A percentile compares a stretch with the other conserved stretches of the same genome.
Evolutionary conservation across 257 asterid species (phyloP).

Genomic region (Hygrophila difformis): DNA sequence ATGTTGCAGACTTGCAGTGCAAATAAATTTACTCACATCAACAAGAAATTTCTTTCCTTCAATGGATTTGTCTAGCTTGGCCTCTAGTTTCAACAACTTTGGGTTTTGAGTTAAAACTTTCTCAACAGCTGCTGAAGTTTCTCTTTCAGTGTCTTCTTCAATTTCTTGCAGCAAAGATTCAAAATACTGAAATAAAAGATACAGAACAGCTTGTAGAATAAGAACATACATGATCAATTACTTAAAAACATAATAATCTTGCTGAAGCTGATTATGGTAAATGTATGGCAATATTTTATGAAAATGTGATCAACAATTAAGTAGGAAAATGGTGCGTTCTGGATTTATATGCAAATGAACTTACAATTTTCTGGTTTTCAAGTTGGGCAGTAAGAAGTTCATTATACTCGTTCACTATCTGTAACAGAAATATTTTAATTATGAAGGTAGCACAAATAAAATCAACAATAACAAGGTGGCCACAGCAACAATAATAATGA

Average conservation of each 20-base stretch:
- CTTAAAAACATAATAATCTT: not conserved
- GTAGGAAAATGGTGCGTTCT: no score
- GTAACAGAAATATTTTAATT: conserved; percentile 22
- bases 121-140: conserved; percentile 48
- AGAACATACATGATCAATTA: conserved; percentile 15
- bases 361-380: conserved; percentile 81
- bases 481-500: not conserved
- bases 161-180: conserved; percentile 67
- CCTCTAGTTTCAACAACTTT: conserved; percentile 64
- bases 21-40: conserved; percentile 46
- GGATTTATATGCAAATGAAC: conserved; percentile 20
- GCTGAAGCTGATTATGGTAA: conserved; percentile 5
- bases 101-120: conserved; percentile 70
- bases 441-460: conserved; percentile 12
- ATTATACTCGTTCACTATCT: conserved; percentile 88
- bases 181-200: conserved; percentile 56
- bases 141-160: conserved; percentile 68
- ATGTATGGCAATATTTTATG: not conserved
- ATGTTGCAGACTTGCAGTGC: conserved; percentile 1
- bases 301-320: no score
- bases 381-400: conserved; percentile 87
- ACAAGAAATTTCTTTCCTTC: conserved; percentile 74
- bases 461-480: not conserved
- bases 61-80: conserved; percentile 46
- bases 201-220: conserved; percentile 16